These are phyloP conservation scores for Suillus americanus DNA, from an alignment of 768 basidiomycete species.

Conservation along the genomic window DNA sequence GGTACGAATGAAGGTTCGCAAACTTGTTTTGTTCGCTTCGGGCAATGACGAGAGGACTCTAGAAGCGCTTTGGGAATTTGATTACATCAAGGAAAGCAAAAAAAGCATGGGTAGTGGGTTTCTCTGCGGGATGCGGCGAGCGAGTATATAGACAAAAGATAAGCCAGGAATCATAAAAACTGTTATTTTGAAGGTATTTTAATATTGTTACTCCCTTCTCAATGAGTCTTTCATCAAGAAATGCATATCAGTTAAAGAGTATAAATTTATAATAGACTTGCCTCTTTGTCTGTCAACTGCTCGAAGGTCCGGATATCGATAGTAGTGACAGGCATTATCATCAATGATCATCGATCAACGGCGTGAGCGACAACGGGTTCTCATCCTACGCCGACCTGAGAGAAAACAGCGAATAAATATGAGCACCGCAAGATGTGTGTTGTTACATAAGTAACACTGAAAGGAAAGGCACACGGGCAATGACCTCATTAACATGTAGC, in stretches of 20 bases:
- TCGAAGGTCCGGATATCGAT: neutral
- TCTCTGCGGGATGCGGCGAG: neutral
- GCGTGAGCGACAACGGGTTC: no score
- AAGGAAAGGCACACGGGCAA: neutral
- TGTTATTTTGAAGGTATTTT: no score
- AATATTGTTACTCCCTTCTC: conserved; percentile 84
- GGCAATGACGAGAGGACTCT: neutral
- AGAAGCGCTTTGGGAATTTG: neutral
- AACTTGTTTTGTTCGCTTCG: neutral
- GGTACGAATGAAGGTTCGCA: neutral
- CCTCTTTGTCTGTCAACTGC: conserved; percentile 75
- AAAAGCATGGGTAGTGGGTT: neutral
- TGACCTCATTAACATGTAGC: neutral
- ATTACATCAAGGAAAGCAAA: neutral
- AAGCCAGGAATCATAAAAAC: neutral
- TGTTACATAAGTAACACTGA: neutral
- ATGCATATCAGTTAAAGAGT: conserved; percentile 16
- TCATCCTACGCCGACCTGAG: neutral
- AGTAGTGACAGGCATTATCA: neutral
- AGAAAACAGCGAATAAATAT: neutral
- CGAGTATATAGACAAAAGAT: neutral
- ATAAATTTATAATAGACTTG: conserved; percentile 33
- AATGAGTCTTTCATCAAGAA: conserved; percentile 75
- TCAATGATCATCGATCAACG: neutral
- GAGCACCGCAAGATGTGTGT: no score